Evolutionary conservation across 106 monocot species (phyloP), one percentile per base, ranked within the genome.

Genomic region (Dactylorhiza incarnata): DNA sequence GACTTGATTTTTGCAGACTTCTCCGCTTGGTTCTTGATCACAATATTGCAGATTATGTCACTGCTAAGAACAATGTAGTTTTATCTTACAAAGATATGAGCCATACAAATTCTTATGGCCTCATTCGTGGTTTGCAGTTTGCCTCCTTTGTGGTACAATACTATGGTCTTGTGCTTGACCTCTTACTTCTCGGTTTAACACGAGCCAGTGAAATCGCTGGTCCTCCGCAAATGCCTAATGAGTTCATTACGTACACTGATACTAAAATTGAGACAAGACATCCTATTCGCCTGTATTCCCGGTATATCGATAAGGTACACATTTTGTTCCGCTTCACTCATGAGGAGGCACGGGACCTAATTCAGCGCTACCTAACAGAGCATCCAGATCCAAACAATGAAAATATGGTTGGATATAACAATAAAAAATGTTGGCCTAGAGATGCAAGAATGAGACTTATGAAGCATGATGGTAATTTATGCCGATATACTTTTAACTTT

Each of bases 361-460:
- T 99, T 81, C 99, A 99, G 65, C 85, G 99, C 15, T 99, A 99
- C 74, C 73, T 99, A 15, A 94, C 94, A 2, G 99, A 99, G 76
- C 99, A 94, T 82, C 99, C 99, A 78, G 99, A 99, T 92, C 99
- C 94, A 58, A 99, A 99, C 75, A 99, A 99, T 80, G 99, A 99
- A 81, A 99, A 99, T 75, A 94, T 99, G 99, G 99, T 99, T 54
- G 99, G 99, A 43, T 99, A 99, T 75, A 99, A 99, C 73, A 99
- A 99, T 69, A 99, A 99, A 76, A 99, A 99, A 71, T 99, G 99
- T 76, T 99, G 99, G 99, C 94, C 94, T 11, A 91, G 99, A 73
- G 99, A 99, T 87, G 99, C 94, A 75, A 86, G 99, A 82, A 99
- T 99, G 99, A 84, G 99, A 80, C 92, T 99, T 7, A 99, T 99